These are phyloP conservation scores for Oxyria digyna DNA, from an alignment of 148 eudicot genomes.

Conservation along the genomic window DNA sequence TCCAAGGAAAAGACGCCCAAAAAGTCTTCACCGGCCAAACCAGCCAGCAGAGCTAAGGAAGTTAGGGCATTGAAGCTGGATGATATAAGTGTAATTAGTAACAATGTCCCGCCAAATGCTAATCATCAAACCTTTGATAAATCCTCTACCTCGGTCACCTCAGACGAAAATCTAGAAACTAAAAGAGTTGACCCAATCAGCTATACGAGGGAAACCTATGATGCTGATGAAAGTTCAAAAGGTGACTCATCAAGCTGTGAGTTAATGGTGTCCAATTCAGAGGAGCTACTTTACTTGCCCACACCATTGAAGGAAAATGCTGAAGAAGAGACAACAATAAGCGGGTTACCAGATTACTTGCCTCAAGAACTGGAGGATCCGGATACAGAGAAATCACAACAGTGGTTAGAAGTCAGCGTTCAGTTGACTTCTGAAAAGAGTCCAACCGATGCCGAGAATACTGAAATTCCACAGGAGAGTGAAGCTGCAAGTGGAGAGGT, in stretches of 20 bases:
- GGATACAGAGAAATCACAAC: constrained; percentile 10
- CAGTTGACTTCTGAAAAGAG: constrained; percentile 18
- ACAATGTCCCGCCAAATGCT: constrained; percentile 16
- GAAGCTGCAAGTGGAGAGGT: constrained; percentile 5
- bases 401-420: constrained; percentile 26
- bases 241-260: constrained; percentile 37
- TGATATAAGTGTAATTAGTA: constrained; percentile 13
- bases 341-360: constrained; percentile 12
- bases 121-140: constrained; percentile 19
- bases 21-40: constrained; percentile 39
- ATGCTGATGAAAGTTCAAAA: constrained; percentile 46
- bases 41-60: constrained; percentile 19
- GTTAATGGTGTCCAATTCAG: constrained; percentile 26
- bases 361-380: constrained; percentile 15
- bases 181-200: constrained; percentile 79
- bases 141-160: constrained; percentile 23
- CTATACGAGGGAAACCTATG: constrained; percentile 43
- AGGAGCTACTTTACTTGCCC: constrained; percentile 24
- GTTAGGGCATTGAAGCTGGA: constrained; percentile 22
- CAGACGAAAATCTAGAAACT: constrained; percentile 57
- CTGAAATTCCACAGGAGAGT: constrained; percentile 13
- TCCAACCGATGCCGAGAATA: background rate
- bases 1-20: constrained; percentile 46
- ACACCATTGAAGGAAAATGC: constrained; percentile 31
- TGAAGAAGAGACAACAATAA: constrained; percentile 13